Percentiles rank a stretch among this genome's conserved stretches.
Conservation (phyloP, 371 early-diverging fungal species). For the Sporodiniella umbellata region DNA sequence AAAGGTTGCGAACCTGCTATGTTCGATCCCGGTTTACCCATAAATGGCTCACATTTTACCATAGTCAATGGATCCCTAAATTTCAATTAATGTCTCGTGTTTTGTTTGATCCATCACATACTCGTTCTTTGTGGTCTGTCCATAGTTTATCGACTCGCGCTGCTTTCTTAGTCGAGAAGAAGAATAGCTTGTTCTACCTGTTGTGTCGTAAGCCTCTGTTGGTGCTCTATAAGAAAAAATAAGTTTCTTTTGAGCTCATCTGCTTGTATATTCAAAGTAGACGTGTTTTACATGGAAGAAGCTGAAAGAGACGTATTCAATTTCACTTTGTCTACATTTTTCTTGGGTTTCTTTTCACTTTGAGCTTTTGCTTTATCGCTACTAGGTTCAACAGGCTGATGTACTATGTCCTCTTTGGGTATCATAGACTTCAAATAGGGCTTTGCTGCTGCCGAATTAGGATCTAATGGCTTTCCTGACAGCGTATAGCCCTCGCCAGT, state of each 20-base stretch:
- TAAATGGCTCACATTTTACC: constrained; percentile 79
- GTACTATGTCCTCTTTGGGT: background rate
- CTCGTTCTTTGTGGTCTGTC: constrained; percentile 36
- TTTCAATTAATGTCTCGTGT: background rate
- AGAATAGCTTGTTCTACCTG: constrained; percentile 46
- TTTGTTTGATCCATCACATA: constrained; percentile 12
- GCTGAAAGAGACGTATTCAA: no score
- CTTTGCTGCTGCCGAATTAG: constrained; percentile 80
- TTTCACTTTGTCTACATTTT: no score
- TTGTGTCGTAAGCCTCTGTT: constrained; percentile 25
- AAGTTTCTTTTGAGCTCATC: no score
- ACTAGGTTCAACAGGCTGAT: no score
- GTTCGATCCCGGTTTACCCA: constrained; percentile 67
- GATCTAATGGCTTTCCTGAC: constrained; percentile 84
- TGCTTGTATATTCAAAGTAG: no score
- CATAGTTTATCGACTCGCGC: constrained; percentile 35
- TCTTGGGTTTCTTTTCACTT: background rate
- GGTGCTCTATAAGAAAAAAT: no score
- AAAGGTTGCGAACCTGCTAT: constrained; percentile 75
- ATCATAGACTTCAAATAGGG: constrained; percentile 61
- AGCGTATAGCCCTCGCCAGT: constrained; percentile 86
- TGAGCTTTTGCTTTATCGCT: constrained; percentile 3
- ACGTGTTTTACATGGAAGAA: no score
- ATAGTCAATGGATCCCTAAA: constrained; percentile 73
- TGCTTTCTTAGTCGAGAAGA: constrained; percentile 35